phyloP scores from a whole-genome alignment of 2,329 filamentous ascomycete species.

The Seiridium unicorne region DNA sequence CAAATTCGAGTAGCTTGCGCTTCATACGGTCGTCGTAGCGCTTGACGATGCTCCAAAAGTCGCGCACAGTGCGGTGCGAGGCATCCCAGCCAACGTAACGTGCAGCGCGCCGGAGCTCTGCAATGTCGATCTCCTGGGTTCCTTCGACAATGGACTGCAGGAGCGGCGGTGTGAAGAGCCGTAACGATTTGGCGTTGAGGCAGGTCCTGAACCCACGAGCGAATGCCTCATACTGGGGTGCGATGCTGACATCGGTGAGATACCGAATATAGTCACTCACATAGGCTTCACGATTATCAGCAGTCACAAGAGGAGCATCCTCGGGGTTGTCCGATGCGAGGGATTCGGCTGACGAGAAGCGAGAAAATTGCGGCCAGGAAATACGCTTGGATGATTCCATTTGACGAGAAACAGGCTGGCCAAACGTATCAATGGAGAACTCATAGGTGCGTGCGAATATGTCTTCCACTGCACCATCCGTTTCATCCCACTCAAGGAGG shows the following conservation, averaged over 20 bases:
- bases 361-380: slow-evolving; percentile 54
- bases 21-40: slow-evolving; percentile 67
- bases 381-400: slow-evolving; percentile 46
- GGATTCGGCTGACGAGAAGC: slow-evolving; percentile 17
- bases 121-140: slow-evolving; percentile 74
- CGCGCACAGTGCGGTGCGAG: slow-evolving; percentile 65
- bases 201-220: slow-evolving; percentile 76
- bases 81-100: slow-evolving; percentile 81
- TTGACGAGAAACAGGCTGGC: slow-evolving; percentile 53
- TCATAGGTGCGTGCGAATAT: slow-evolving; percentile 83
- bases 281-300: slow-evolving; percentile 74
- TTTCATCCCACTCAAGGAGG: slow-evolving; percentile 74
- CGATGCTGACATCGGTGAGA: slow-evolving; percentile 75
- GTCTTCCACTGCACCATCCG: slow-evolving; percentile 74
- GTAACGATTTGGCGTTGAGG: slow-evolving; percentile 67
- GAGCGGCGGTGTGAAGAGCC: slow-evolving; percentile 67
- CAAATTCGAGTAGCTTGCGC: slow-evolving; percentile 81
- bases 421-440: slow-evolving; percentile 67
- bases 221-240: slow-evolving; percentile 78
- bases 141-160: slow-evolving; percentile 84
- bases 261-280: slow-evolving; percentile 83
- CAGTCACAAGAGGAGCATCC: slow-evolving; percentile 74
- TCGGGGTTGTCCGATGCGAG: slow-evolving; percentile 37
- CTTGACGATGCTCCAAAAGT: slow-evolving; percentile 83
- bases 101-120: slow-evolving; percentile 67